A percentile compares a stretch with the other conserved stretches of the same genome.
These are phyloP conservation scores for Citrullus colocynthis DNA, from an alignment of 306 rosid species.

Conservation along the genomic window DNA sequence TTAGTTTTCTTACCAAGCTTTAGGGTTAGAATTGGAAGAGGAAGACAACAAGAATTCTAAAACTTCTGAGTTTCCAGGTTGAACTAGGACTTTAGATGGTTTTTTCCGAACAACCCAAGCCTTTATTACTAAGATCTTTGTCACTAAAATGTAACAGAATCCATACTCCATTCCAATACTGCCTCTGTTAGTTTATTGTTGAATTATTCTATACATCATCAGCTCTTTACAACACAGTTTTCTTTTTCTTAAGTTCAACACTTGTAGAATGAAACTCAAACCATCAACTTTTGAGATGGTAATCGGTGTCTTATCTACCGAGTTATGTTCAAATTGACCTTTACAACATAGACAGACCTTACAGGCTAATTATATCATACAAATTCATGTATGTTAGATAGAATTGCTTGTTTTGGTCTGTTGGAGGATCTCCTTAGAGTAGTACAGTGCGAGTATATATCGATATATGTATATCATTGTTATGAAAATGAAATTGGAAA, in stretches of 20 bases:
- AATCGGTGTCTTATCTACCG: neutral
- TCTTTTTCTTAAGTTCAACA: neutral
- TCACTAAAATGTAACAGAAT: neutral
- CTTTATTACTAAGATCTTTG: neutral
- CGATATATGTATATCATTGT: too few species aligned
- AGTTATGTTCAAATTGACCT: neutral
- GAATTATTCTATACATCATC: neutral
- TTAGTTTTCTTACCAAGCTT: too few species aligned
- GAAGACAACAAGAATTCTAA: neutral
- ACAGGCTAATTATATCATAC: neutral
- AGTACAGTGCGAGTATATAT: neutral
- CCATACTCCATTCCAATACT: neutral
- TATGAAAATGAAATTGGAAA: neutral
- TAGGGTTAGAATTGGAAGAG: neutral
- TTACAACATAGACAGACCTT: neutral
- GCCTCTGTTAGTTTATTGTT: neutral
- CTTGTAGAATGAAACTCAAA: neutral
- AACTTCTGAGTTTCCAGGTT: neutral
- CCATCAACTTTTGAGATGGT: neutral
- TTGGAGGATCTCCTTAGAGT: neutral
- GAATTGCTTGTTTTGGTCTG: neutral
- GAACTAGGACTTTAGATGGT: neutral
- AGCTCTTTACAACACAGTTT: neutral
- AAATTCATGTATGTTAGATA: neutral
- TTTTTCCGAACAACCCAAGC: neutral